phyloP scores from a whole-genome alignment of 2,329 filamentous ascomycete species.

The Xylaria arbuscula region DNA sequence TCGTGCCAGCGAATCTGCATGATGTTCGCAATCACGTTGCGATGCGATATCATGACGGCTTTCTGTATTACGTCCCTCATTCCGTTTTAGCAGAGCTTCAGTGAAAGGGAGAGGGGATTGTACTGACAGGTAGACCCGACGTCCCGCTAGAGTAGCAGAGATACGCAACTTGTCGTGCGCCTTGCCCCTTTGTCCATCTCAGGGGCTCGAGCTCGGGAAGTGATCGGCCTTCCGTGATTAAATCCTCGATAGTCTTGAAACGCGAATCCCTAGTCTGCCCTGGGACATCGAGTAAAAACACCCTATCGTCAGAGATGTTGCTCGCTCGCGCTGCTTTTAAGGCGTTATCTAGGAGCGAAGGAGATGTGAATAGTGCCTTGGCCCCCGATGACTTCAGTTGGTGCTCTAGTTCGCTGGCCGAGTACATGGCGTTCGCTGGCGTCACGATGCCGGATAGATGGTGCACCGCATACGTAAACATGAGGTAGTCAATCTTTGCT shows the following conservation, averaged over 20 bases:
- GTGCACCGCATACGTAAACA: slow-evolving; percentile 75
- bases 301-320: slow-evolving; percentile 68
- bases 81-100: background rate
- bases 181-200: slow-evolving; percentile 68
- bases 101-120: background rate
- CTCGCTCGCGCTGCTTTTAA: slow-evolving; percentile 70
- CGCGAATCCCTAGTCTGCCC: slow-evolving; percentile 54
- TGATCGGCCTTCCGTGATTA: slow-evolving; percentile 67
- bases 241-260: slow-evolving; percentile 71
- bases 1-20: slow-evolving; percentile 67
- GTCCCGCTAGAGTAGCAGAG: slow-evolving; percentile 81
- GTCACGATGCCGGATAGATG: slow-evolving; percentile 74
- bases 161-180: slow-evolving; percentile 72
- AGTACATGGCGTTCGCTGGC: slow-evolving; percentile 78
- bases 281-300: slow-evolving; percentile 70
- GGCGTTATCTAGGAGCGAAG: slow-evolving; percentile 70
- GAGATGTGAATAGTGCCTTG: slow-evolving; percentile 75
- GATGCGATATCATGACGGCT: slow-evolving; percentile 82
- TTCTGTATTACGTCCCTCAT: slow-evolving; percentile 59
- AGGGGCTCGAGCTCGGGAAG: slow-evolving; percentile 62
- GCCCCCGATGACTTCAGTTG: slow-evolving; percentile 74
- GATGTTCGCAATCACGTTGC: slow-evolving; percentile 78
- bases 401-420: slow-evolving; percentile 71
- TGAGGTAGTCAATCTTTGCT: slow-evolving; percentile 70
- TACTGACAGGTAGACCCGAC: slow-evolving; percentile 72